Evolutionary conservation across 2,329 filamentous ascomycete species (phyloP).

Genomic region (Zalaria sp.): DNA sequence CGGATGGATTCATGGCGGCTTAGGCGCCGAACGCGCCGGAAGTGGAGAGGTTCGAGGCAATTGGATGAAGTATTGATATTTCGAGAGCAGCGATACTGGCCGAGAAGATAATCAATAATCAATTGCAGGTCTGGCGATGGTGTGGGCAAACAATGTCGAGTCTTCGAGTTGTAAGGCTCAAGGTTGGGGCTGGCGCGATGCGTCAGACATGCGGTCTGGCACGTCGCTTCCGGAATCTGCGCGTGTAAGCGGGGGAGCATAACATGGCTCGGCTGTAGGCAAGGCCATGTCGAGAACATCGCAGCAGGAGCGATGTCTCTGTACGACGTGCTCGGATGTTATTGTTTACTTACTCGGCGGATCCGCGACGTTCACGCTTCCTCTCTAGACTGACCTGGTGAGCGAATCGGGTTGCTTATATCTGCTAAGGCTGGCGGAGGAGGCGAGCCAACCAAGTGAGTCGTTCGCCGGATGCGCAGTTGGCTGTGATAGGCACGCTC

Average conservation of each 20-base stretch:
- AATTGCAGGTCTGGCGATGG: too few relatives aligned
- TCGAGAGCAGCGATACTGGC: too few relatives aligned
- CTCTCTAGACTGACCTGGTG: not conserved
- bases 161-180: too few relatives aligned
- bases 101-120: too few relatives aligned
- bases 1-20: constrained; percentile 9
- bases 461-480: not conserved
- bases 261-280: not conserved
- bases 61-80: too few relatives aligned
- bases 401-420: not conserved
- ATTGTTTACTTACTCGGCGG: not conserved
- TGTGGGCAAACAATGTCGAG: too few relatives aligned
- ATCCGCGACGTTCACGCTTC: not conserved
- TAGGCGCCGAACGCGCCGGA: too few relatives aligned
- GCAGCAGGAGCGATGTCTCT: not conserved
- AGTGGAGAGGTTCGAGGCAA: too few relatives aligned
- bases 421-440: not conserved
- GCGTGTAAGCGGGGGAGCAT: not conserved
- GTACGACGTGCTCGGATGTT: not conserved
- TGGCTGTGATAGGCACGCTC: not conserved
- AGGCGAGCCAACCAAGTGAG: not conserved
- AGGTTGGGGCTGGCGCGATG: not conserved
- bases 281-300: not conserved
- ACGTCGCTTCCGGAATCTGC: not conserved
- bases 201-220: not conserved